Conservation (phyloP, 257 asterid species). For the Gardenia jasminoides region DNA sequence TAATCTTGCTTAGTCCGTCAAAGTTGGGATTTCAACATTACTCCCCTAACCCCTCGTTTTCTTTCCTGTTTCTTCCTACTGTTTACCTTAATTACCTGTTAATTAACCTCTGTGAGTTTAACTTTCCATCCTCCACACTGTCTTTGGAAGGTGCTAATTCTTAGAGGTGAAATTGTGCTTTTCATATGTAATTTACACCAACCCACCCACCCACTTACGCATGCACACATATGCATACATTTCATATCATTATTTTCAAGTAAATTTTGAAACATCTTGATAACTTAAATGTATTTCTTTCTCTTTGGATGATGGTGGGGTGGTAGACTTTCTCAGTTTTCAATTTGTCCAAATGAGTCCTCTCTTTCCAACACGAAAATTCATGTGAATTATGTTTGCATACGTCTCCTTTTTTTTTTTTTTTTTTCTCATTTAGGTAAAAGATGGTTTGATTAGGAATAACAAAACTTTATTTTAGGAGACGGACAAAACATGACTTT, state of each 20-base stretch:
- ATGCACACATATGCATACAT: no score
- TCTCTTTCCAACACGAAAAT: no score
- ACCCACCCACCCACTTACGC: not conserved
- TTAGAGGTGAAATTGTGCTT: not conserved
- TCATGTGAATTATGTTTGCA: not conserved
- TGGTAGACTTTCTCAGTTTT: no score
- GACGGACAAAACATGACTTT: not conserved
- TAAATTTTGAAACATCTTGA: not conserved
- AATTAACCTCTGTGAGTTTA: not conserved
- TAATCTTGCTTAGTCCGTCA: not conserved
- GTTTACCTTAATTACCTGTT: not conserved
- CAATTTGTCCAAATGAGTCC: no score
- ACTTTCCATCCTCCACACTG: not conserved
- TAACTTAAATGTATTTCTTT: no score
- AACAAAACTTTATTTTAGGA: not conserved
- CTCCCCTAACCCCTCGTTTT: not conserved
- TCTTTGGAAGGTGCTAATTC: not conserved
- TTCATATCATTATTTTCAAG: no score
- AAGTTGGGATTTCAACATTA: slow-evolving; percentile 1
- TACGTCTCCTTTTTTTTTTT: no score
- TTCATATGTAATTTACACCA: no score
- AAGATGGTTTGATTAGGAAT: not conserved
- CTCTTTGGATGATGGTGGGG: not conserved
- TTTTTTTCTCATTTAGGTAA: no score
- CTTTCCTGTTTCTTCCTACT: not conserved